These are phyloP conservation scores for Pythium rhizo-oryzae DNA, from an alignment of 352 stramenopile genomes.

Conservation along the genomic window DNA sequence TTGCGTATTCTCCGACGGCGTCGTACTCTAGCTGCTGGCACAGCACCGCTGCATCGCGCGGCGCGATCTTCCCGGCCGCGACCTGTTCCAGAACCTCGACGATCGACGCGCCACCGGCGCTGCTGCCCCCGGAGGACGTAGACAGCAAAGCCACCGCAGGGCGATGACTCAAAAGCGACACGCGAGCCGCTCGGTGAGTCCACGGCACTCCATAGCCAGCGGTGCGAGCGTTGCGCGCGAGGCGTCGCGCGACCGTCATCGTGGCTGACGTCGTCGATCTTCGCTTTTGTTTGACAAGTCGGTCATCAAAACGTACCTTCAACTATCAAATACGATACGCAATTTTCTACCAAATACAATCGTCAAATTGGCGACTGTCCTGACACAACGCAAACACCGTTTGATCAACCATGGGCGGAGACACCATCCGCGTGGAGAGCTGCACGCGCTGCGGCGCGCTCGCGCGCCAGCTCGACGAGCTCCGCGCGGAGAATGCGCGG, in stretches of 20 bases:
- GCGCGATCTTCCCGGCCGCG: conserved; percentile 50
- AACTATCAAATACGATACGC: conserved; percentile 4
- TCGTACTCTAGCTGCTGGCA: conserved; percentile 53
- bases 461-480: conserved; percentile 26
- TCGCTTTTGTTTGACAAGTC: neutral
- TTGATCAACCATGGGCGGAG: neutral
- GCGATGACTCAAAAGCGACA: neutral
- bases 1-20: conserved; percentile 56
- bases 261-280: neutral
- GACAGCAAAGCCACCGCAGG: neutral
- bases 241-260: neutral
- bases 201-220: neutral
- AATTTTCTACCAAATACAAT: conserved; percentile 12
- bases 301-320: neutral
- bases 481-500: conserved; percentile 34
- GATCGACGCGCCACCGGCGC: conserved; percentile 31
- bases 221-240: neutral
- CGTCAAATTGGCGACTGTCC: too few species aligned
- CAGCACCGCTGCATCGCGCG: conserved; percentile 28
- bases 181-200: too few species aligned
- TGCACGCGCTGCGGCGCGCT: conserved; percentile 38
- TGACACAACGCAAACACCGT: neutral
- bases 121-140: neutral
- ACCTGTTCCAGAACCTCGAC: conserved; percentile 60
- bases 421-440: neutral